These are phyloP conservation scores for Dactylorhiza incarnata DNA, from an alignment of 106 monocot species.

Conservation along the genomic window DNA sequence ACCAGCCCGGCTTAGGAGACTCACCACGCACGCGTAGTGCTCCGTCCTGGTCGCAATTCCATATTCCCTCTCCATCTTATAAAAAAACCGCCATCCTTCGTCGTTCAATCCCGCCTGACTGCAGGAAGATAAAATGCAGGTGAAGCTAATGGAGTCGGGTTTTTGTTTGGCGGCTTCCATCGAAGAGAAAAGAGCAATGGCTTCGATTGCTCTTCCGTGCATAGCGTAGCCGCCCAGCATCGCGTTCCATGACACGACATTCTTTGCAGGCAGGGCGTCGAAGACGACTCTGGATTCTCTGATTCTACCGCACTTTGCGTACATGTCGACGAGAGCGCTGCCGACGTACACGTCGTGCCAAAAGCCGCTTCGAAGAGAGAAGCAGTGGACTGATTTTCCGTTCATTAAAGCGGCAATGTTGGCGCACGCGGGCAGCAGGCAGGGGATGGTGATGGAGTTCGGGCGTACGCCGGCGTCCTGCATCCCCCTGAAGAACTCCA, in stretches of 20 bases:
- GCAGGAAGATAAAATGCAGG: constrained; percentile 56
- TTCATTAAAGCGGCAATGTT: constrained; percentile 59
- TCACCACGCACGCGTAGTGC: constrained; percentile 81
- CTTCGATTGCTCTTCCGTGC: constrained; percentile 62
- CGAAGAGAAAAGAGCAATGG: constrained; percentile 30
- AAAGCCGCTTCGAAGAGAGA: constrained; percentile 35
- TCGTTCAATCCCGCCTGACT: constrained; percentile 55
- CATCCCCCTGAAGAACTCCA: constrained; percentile 75
- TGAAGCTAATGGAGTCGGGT: constrained; percentile 61
- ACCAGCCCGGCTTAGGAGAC: constrained; percentile 62
- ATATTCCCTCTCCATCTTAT: constrained; percentile 36
- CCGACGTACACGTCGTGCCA: constrained; percentile 46
- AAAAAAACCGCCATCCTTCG: constrained; percentile 48
- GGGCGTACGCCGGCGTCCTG: constrained; percentile 43
- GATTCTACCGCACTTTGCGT: constrained; percentile 74
- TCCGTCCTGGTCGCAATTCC: constrained; percentile 49
- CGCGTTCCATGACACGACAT: constrained; percentile 75
- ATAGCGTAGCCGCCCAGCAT: constrained; percentile 73
- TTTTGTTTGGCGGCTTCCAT: constrained; percentile 40
- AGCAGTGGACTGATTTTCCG: constrained; percentile 70
- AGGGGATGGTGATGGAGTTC: constrained; percentile 64
- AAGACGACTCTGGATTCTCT: constrained; percentile 44
- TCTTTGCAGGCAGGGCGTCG: constrained; percentile 41
- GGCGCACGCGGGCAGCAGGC: constrained; percentile 69
- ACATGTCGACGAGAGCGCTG: constrained; percentile 70